Evolutionary conservation across 352 stramenopile genomes (phyloP), one percentile per base, ranked within the genome.

Genomic region (Thalassiosira delicatula): DNA sequence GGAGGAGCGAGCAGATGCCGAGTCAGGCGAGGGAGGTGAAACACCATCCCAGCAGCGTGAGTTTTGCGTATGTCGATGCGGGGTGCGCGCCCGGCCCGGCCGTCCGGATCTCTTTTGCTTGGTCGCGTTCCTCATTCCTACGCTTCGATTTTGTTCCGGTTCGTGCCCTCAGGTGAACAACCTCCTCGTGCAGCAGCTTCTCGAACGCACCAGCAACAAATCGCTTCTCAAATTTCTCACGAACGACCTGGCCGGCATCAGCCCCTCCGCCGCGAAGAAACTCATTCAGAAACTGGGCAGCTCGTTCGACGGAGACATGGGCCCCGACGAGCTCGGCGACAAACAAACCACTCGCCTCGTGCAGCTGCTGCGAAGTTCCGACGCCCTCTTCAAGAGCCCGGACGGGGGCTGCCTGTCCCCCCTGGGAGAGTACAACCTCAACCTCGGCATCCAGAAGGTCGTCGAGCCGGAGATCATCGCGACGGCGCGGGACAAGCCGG

Each of bases 341-440:
- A 88, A 86, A 46, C 79, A 92, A 35, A 87, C 93, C 32, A 94
- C 88, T 44, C 83, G 86, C 19, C 56, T 94, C 11, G 87, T 92
- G 0, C 90, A 94, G 65, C 46, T 94, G 30, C 69, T 94, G n/a
- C 54, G 88, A 33, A 89, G 68, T 35, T 68, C 88, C 7, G 63
- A 79, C 42, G 73, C 94, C 66, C 73, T 93, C n/a, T 95, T 96
- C 80, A 94, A 92, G 77, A 88, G 87, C 42, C 94, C 93, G 12
- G 89, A 95, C 80, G 92, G 89, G 46, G 86, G 59, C 7, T 96
- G 93, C 77, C 84, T 97, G 7, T 93, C 81, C 23, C 93, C 93
- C 4, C 85, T 95, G 30, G 94, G 94, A 54, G 94, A 97, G 79
- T 97, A 97, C 86, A 97, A 97, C 80, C 81, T 97, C n/a, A 94